Evolutionary conservation across 2,329 filamentous ascomycete genomes (phyloP).

Genomic region (Exophiala spinifera): DNA sequence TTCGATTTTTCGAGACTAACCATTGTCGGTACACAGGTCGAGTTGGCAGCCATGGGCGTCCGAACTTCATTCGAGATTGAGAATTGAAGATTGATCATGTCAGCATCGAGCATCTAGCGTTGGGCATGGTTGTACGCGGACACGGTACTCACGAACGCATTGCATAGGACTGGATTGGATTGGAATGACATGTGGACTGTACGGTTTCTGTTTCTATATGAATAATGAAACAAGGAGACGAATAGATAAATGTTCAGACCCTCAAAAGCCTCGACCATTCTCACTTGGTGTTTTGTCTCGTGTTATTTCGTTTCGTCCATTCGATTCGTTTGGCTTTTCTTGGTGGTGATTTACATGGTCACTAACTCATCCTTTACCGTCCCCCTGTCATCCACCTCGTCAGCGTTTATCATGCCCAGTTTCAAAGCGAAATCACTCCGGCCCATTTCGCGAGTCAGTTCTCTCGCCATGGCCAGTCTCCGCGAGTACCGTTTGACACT

Average conservation of each 20-base stretch:
- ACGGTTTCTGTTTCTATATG: too few relatives aligned
- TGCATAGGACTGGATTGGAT: background rate
- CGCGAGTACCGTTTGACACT: constrained; percentile 34
- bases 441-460: constrained; percentile 38
- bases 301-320: too few relatives aligned
- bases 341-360: too few relatives aligned
- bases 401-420: constrained; percentile 36
- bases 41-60: constrained; percentile 93
- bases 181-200: background rate
- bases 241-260: too few relatives aligned
- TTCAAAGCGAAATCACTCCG: constrained; percentile 38
- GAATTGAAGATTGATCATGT: constrained; percentile 32
- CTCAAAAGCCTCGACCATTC: too few relatives aligned
- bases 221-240: background rate
- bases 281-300: too few relatives aligned
- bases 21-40: constrained; percentile 35
- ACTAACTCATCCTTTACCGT: constrained; percentile 9
- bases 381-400: background rate
- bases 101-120: background rate
- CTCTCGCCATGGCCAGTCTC: constrained; percentile 37
- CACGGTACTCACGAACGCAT: too few relatives aligned
- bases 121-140: too few relatives aligned
- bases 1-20: too few relatives aligned
- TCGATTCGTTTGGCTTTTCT: too few relatives aligned
- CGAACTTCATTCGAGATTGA: constrained; percentile 86